These are phyloP conservation scores for Stachybotrys chartarum DNA, from an alignment of 2,329 filamentous ascomycete genomes.

Conservation along the genomic window DNA sequence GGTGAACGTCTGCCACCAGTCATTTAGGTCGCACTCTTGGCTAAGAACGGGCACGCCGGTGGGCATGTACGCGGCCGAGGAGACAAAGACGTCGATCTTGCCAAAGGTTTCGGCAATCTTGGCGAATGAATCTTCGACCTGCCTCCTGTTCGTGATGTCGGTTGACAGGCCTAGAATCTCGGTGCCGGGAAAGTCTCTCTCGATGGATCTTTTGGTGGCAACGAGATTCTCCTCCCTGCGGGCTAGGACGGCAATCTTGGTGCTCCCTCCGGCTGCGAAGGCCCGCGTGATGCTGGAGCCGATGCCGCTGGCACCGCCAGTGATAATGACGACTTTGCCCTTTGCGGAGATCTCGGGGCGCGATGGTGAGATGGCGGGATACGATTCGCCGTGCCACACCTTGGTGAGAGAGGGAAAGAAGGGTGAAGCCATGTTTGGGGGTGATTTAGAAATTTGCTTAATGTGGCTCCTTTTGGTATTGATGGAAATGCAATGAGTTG, in stretches of 20 bases:
- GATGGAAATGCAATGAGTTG: too few species aligned
- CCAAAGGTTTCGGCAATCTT: constrained; percentile 1
- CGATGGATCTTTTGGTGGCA: constrained; percentile 9
- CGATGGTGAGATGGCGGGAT: constrained; percentile 19
- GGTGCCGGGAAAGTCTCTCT: constrained; percentile 8
- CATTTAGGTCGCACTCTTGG: neutral
- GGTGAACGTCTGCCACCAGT: constrained; percentile 18
- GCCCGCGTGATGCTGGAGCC: constrained; percentile 55
- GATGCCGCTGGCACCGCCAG: constrained; percentile 55
- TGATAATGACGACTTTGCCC: constrained; percentile 50
- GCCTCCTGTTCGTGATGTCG: constrained; percentile 8
- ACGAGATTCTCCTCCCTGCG: constrained; percentile 17
- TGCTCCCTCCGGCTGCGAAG: constrained; percentile 35
- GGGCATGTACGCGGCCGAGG: constrained; percentile 16
- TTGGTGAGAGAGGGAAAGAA: constrained; percentile 7
- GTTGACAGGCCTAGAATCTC: constrained; percentile 7
- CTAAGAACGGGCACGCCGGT: neutral
- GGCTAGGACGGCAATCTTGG: constrained; percentile 29
- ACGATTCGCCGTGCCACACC: constrained; percentile 13
- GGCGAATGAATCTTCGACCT: constrained; percentile 3
- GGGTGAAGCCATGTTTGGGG: too few species aligned
- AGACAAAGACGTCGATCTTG: constrained; percentile 17
- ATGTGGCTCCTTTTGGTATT: too few species aligned
- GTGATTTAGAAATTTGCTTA: too few species aligned
- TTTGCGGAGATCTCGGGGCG: constrained; percentile 22